Percentiles rank a stretch among this genome's conserved stretches.
Conservation (phyloP, 331 rosid species). For the Rosa hybrid region DNA sequence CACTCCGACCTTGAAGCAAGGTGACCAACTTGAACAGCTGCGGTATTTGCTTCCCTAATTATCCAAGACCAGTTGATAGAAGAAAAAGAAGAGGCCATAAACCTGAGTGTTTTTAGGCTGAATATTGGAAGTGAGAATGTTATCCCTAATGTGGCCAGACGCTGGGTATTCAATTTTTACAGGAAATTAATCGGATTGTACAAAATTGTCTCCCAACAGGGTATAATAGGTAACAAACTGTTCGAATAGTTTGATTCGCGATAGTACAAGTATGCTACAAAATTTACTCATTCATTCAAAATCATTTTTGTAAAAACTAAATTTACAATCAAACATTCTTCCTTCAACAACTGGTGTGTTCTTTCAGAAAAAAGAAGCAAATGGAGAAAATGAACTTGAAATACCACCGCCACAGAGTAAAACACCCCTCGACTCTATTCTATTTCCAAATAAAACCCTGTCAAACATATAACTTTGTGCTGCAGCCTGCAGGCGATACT, state of each 20-base stretch:
- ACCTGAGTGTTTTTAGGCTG: no score
- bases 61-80: no score
- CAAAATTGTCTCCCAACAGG: background rate
- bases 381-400: slow-evolving; percentile 33
- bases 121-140: no score
- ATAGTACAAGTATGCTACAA: background rate
- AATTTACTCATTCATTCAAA: background rate
- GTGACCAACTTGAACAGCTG: no score
- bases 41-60: no score
- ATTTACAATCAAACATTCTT: background rate
- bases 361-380: slow-evolving; percentile 35
- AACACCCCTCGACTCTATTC: slow-evolving; percentile 62
- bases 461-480: slow-evolving; percentile 58
- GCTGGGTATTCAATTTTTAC: no score
- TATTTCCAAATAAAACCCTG: slow-evolving; percentile 46
- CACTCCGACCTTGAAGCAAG: no score
- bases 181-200: background rate
- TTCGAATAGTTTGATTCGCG: background rate
- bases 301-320: background rate
- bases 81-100: no score
- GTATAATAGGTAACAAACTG: background rate
- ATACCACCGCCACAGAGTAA: slow-evolving; percentile 52
- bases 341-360: background rate
- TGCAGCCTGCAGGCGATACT: slow-evolving; percentile 37
- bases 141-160: no score